A percentile compares a stretch with the other conserved stretches of the same genome.
phyloP scores from a whole-genome alignment of 345 rosid genomes.

The Aquilaria sinensis region DNA sequence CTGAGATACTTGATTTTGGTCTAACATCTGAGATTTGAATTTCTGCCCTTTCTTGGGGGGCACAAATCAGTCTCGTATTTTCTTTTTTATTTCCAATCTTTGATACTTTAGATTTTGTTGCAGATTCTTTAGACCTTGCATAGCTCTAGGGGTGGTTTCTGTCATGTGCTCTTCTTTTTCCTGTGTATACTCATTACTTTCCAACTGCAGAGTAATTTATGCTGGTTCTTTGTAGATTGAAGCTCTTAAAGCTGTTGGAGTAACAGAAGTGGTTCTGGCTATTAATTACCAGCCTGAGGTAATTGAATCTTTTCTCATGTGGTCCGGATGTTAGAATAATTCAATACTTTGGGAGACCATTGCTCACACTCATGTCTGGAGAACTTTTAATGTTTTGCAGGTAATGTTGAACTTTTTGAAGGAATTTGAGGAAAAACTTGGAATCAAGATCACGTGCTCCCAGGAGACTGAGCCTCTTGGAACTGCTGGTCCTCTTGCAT shows the following conservation, averaged over 20 bases:
- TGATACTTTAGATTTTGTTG: neutral
- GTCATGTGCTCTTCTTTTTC: no score
- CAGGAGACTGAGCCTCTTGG: slow-evolving; percentile 89
- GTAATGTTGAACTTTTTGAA: slow-evolving; percentile 70
- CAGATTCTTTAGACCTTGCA: no score
- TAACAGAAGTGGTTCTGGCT: slow-evolving; percentile 75
- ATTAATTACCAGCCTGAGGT: slow-evolving; percentile 86
- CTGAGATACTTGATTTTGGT: neutral
- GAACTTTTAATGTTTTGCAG: slow-evolving; percentile 21
- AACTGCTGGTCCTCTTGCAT: slow-evolving; percentile 79
- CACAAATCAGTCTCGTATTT: neutral
- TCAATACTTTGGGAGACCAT: neutral
- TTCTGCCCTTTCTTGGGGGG: no score
- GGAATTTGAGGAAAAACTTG: slow-evolving; percentile 67
- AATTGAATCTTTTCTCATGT: neutral
- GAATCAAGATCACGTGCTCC: slow-evolving; percentile 68
- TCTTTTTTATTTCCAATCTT: neutral
- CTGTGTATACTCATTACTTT: no score
- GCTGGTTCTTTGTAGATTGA: slow-evolving; percentile 41
- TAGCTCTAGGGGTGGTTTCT: no score
- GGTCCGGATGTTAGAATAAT: neutral
- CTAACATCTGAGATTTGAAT: no score
- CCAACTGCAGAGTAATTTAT: neutral
- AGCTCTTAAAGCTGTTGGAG: slow-evolving; percentile 71
- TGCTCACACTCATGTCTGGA: neutral